Conservation (phyloP, 192 early-diverging fungal genomes). For the Mortierella antarctica region DNA sequence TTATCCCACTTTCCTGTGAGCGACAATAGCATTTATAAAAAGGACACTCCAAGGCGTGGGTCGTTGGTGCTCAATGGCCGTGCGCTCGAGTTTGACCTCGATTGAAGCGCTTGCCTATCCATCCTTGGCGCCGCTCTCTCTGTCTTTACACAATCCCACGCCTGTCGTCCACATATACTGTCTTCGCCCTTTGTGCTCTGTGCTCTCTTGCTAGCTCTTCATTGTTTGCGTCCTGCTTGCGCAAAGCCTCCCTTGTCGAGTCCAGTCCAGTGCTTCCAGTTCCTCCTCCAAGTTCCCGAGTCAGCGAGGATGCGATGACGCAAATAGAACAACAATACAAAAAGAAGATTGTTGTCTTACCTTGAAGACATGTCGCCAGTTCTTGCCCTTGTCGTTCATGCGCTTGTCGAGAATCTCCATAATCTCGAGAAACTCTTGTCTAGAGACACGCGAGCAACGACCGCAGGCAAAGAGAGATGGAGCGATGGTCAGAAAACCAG, state of each 20-base stretch:
- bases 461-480: neutral
- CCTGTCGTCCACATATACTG: too few relatives aligned
- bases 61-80: too few relatives aligned
- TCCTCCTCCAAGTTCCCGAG: constrained; percentile 23
- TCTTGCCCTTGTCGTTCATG: constrained; percentile 96
- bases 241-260: constrained; percentile 10
- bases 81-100: too few relatives aligned
- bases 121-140: neutral
- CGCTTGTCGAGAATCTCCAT: constrained; percentile 99
- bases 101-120: neutral
- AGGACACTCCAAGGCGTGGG: neutral
- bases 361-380: constrained; percentile 99
- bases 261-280: neutral
- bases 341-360: constrained; percentile 54
- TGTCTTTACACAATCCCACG: neutral
- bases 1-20: too few relatives aligned
- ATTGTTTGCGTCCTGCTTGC: neutral
- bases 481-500: neutral
- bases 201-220: too few relatives aligned
- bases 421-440: constrained; percentile 92
- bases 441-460: constrained; percentile 18
- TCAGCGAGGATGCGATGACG: neutral
- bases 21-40: neutral
- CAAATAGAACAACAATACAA: constrained; percentile 6
- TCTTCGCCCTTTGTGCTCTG: too few relatives aligned